Evolutionary conservation across 495 filamentous ascomycete genomes (phyloP).

Genomic region (Lophiotrema nucula): DNA sequence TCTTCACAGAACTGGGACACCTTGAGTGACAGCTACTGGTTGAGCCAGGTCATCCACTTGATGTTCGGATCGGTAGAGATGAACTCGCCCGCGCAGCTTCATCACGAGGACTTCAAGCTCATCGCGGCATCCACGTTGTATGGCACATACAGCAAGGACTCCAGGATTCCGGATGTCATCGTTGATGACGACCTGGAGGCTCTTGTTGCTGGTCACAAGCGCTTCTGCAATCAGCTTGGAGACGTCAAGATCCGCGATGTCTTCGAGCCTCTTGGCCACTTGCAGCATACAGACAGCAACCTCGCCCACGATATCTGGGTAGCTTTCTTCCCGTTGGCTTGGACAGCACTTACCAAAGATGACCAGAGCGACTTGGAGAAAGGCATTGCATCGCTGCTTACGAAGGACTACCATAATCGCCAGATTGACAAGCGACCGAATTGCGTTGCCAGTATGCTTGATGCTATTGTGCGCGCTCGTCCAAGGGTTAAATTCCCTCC

Average conservation of each 20-base stretch:
- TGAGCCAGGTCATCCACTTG: constrained; percentile 88
- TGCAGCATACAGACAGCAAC: constrained; percentile 83
- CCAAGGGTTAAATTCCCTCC: constrained; percentile 90
- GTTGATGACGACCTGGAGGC: constrained; percentile 77
- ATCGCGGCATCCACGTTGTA: constrained; percentile 69
- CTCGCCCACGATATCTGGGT: constrained; percentile 88
- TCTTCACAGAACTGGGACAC: constrained; percentile 97
- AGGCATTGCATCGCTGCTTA: constrained; percentile 79
- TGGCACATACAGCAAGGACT: constrained; percentile 66
- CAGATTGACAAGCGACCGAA: constrained; percentile 94
- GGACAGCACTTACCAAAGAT: constrained; percentile 82
- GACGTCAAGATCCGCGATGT: constrained; percentile 84
- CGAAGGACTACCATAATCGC: constrained; percentile 90
- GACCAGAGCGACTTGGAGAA: constrained; percentile 89
- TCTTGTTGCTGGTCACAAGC: constrained; percentile 71
- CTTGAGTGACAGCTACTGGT: constrained; percentile 90
- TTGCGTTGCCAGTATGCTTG: constrained; percentile 85
- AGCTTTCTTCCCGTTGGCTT: constrained; percentile 84
- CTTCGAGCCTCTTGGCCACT: constrained; percentile 85
- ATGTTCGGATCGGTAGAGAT: constrained; percentile 88
- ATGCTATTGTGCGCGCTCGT: constrained; percentile 74
- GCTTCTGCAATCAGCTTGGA: constrained; percentile 77
- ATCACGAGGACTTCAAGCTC: constrained; percentile 78
- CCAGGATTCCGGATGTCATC: constrained; percentile 68
- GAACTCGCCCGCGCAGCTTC: constrained; percentile 69